These are phyloP conservation scores for Suillus spraguei DNA, from an alignment of 768 basidiomycete genomes.

Conservation along the genomic window DNA sequence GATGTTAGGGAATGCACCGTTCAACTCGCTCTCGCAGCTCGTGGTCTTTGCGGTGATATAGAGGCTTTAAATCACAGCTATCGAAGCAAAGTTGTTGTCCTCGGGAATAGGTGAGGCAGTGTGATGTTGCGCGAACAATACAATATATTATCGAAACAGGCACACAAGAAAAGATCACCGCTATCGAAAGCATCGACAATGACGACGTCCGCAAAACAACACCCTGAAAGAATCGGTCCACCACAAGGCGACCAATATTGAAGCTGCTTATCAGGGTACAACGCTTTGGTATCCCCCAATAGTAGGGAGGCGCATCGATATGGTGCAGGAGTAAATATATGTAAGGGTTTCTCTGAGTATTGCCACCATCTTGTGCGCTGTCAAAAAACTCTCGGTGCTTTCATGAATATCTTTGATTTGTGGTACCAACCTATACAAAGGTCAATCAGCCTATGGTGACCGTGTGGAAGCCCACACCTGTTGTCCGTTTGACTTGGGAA, in stretches of 20 bases:
- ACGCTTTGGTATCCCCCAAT: background rate
- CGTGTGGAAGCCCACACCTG: background rate
- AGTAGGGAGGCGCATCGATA: background rate
- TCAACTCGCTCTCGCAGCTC: background rate
- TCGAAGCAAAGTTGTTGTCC: background rate
- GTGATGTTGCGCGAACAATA: background rate
- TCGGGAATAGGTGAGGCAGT: background rate
- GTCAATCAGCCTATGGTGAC: background rate
- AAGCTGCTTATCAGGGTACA: background rate
- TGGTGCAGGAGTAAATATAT: background rate
- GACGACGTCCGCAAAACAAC: background rate
- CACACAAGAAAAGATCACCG: background rate
- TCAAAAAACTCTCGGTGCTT: background rate
- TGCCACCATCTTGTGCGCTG: background rate
- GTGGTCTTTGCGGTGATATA: background rate
- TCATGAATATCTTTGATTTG: background rate
- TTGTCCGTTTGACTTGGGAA: too few species aligned
- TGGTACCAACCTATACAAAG: background rate
- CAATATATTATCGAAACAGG: background rate
- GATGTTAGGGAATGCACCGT: background rate
- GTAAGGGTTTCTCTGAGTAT: background rate
- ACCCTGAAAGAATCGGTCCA: background rate
- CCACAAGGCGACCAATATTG: background rate
- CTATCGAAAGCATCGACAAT: background rate
- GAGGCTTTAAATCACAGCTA: background rate